Evolutionary conservation across 768 basidiomycete genomes (phyloP), one percentile per base, ranked within the genome.

Genomic region (Boletellus ananiceps): DNA sequence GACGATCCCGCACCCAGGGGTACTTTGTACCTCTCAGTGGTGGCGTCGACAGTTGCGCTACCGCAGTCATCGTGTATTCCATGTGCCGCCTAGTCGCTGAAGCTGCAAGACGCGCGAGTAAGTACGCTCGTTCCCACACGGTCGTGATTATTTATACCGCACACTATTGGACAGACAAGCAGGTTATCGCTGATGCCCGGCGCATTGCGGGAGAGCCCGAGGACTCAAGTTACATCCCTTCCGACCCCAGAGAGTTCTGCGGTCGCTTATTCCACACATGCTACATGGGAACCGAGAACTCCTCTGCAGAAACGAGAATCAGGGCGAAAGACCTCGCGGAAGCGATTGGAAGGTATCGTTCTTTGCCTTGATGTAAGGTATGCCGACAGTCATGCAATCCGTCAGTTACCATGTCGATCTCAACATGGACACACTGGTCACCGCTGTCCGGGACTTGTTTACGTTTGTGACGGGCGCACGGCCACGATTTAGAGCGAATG

Each of bases 241-340:
- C 80, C 0, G 93, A 99, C 65, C 82, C 94, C 0, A 80, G 76
- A 40, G 96, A 98, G 63, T 93, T 97, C 58, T 82, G 83, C 23
- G 76, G 74, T 46, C 77, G 92, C 21, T 84, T 98, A 46, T 95
- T 99, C 74, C 94, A 98, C 67, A 95, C 94, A 0, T 96, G 93
- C 68, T 99, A 95, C 69, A 98, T 99, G 96, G 95, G 95, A 5
- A 99, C 96, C 0, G 90, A 93, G 67, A 94, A 98, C 65, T 97
- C 95, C 7, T 91, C 86, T 51, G 67, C 67, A 0, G 96, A 96
- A 59, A 98, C 96, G 7, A 74, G 92, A 11, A 71, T 76, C 52
- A 76, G 96, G 31, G 96, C 96, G 1, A 94, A 90, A 65, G 82
- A 87, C 38, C 79, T 99, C 4, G 82, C 89, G 6, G 77, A 83